phyloP scores from a whole-genome alignment of 176 grass and related monocot genomes.

The Cocos nucifera region DNA sequence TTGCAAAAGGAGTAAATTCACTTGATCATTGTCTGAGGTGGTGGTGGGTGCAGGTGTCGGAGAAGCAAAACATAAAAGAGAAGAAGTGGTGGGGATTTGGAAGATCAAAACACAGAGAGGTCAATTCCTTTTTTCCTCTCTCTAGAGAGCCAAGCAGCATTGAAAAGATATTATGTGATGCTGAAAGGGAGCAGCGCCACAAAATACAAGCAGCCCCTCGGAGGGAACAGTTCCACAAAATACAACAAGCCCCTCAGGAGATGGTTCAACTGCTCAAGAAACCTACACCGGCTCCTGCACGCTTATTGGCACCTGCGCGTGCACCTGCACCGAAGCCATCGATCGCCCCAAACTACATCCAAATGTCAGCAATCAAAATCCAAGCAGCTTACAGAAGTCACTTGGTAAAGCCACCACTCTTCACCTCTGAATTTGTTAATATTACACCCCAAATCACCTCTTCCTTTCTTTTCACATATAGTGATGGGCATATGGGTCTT shows the following conservation, averaged over 20 bases:
- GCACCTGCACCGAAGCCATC: background rate
- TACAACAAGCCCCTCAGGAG: slow-evolving; percentile 1
- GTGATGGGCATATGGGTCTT: too few species aligned
- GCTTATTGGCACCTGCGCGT: too few species aligned
- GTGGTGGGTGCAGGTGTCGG: slow-evolving; percentile 3
- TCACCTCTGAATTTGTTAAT: too few species aligned
- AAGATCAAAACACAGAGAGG: slow-evolving; percentile 33
- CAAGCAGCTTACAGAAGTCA: slow-evolving; percentile 75
- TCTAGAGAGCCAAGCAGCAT: slow-evolving; percentile 93
- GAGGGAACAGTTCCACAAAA: slow-evolving; percentile 28
- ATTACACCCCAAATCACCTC: too few species aligned
- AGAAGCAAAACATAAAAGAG: slow-evolving; percentile 31
- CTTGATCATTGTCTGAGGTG: background rate
- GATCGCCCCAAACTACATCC: background rate
- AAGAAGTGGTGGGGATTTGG: slow-evolving; percentile 89
- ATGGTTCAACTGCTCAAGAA: slow-evolving; percentile 33
- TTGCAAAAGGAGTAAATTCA: slow-evolving; percentile 10
- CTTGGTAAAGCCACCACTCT: slow-evolving; percentile 19
- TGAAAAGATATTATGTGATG: slow-evolving; percentile 91
- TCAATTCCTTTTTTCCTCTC: slow-evolving; percentile 61
- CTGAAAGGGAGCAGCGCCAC: slow-evolving; percentile 44
- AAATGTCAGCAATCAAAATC: slow-evolving; percentile 49
- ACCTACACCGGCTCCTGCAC: slow-evolving; percentile 16
- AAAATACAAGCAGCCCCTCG: slow-evolving; percentile 6
- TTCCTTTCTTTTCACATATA: too few species aligned